Base-by-base conservation (phyloP, 768 basidiomycete genomes). In the Russula virescens region DNA sequence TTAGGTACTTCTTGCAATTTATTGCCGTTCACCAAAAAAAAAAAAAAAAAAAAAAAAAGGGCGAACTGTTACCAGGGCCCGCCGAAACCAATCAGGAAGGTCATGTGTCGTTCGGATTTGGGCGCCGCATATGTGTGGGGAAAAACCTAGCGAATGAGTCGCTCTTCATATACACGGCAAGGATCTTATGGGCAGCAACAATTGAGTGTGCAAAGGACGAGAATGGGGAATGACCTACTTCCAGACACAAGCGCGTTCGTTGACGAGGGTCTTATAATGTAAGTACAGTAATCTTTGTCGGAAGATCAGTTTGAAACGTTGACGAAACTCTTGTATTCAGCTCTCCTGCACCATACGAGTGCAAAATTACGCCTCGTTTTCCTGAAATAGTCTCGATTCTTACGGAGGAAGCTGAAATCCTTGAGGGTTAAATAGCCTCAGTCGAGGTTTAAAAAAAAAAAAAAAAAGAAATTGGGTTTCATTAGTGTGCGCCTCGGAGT, bases 81-180 rank as follows among this genome's bases (percentile, higher is more conserved):
- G 43, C 62, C 0, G 69, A 71, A 42, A 73, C 70, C 1, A 70
- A 71, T 42, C 69, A 69, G 38, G 72, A 72, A 61, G 66, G 70
- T 3, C 68, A 73, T 49, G 59, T 63, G 13, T 62, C 67, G 14
- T 72, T 61, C 46, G 71, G 72, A 9, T 74, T 70, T 55, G 69
- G 73, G 21, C 58, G 71, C 25, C 58, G 63, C 1, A 42, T 64
- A n/a, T 64, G 62, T 18, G 47, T 63, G 8, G 58, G 62, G 1
- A 61, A 53, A 19, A 46, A 64, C 31, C 28, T 64, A 3, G 63
- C 59, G 53, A 72, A 73, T 45, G 63, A 70, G n/a, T 68, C 69
- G 14, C 40, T 75, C 19, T 75, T 74, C 47, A 73, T 75, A 38
- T 61, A 63, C 28, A 68, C 74, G 9, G 74, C 74, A 5, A 61